Percentiles rank a stretch among this genome's conserved stretches.
Conservation (phyloP, 2,329 filamentous ascomycete species). For the Juglanconis sp. region DNA sequence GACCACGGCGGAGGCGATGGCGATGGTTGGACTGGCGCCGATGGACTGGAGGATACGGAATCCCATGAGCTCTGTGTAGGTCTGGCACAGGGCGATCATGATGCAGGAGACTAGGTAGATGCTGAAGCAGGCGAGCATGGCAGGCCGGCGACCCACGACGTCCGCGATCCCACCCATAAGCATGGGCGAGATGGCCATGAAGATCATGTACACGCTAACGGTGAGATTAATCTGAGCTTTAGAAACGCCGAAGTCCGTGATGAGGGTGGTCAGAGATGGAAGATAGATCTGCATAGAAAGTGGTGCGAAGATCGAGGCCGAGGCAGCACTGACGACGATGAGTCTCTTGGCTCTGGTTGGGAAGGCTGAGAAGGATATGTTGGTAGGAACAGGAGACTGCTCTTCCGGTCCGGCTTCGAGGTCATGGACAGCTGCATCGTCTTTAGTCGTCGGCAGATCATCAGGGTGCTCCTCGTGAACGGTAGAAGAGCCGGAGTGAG, state of each 20-base stretch:
- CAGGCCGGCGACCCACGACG: conserved; percentile 48
- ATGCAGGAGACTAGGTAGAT: conserved; percentile 53
- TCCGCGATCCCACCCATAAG: conserved; percentile 50
- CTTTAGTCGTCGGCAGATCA: not conserved
- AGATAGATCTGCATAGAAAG: conserved; percentile 51
- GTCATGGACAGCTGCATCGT: not conserved
- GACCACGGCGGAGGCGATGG: conserved; percentile 55
- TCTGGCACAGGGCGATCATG: conserved; percentile 47
- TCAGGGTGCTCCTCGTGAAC: conserved; percentile 3
- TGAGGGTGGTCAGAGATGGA: conserved; percentile 47
- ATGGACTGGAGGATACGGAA: conserved; percentile 55
- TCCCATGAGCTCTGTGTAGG: conserved; percentile 47
- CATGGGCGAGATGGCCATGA: conserved; percentile 56
- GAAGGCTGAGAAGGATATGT: conserved; percentile 35
- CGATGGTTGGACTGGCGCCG: conserved; percentile 57
- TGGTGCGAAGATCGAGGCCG: conserved; percentile 42
- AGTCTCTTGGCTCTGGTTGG: conserved; percentile 37
- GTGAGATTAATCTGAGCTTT: conserved; percentile 45
- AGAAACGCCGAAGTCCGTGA: conserved; percentile 44
- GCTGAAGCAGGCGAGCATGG: conserved; percentile 50
- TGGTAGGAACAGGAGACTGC: not conserved
- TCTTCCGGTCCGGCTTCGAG: conserved; percentile 6
- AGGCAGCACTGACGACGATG: conserved; percentile 36
- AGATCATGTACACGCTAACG: conserved; percentile 55
- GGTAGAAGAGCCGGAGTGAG: conserved; percentile 5